Conservation (phyloP, 306 rosid genomes). For the Vigna nakashimae region DNA sequence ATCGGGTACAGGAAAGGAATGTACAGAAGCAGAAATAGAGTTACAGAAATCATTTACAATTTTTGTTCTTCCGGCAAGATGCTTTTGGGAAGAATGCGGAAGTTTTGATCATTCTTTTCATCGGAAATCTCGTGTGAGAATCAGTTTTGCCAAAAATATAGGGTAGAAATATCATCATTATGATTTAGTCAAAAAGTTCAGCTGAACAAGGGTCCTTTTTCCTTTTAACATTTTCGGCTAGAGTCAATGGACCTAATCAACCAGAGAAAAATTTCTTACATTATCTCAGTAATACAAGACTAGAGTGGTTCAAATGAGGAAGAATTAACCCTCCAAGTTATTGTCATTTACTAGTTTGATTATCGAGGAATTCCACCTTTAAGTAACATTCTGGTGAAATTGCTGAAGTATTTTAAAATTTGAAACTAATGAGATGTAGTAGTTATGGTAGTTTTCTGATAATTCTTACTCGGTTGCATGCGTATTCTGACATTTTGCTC, state of each 20-base stretch:
- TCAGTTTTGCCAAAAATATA: constrained; percentile 21
- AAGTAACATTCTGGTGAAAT: neutral
- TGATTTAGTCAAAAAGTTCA: constrained; percentile 29
- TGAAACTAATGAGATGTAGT: neutral
- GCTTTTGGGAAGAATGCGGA: constrained; percentile 30
- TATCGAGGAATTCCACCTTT: constrained; percentile 1
- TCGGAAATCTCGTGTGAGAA: constrained; percentile 30
- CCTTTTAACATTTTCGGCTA: neutral
- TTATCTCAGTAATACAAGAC: neutral
- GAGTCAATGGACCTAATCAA: neutral
- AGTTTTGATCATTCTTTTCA: constrained; percentile 23
- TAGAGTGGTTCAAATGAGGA: neutral
- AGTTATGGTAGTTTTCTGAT: neutral
- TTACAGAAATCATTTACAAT: constrained; percentile 8
- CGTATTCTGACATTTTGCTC: neutral
- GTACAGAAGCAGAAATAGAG: constrained; percentile 13
- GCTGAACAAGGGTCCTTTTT: constrained; percentile 1
- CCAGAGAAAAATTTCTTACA: neutral
- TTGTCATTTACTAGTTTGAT: constrained; percentile 7
- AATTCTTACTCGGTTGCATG: neutral
- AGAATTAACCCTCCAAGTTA: neutral
- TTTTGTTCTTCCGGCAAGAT: constrained; percentile 16
- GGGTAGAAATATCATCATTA: neutral
- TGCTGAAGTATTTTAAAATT: neutral
- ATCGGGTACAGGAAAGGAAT: constrained; percentile 29